A percentile compares a stretch with the other conserved stretches of the same genome.
phyloP scores from a whole-genome alignment of 2,329 filamentous ascomycete species.

The Colletotrichum melonis region DNA sequence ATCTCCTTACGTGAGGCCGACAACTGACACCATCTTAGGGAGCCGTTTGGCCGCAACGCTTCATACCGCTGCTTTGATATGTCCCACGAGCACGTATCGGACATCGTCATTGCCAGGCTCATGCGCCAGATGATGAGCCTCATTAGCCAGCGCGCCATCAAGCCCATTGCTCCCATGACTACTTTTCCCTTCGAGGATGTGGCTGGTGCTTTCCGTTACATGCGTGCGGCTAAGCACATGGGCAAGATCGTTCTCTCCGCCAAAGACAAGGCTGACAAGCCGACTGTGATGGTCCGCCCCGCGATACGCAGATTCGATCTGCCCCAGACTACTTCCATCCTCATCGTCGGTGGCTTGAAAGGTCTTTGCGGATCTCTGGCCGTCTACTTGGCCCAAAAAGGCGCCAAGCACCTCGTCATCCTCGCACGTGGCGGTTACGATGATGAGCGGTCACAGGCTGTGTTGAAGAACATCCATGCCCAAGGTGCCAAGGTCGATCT shows the following conservation, averaged over 20 bases:
- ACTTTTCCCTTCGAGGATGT: slow-evolving; percentile 24
- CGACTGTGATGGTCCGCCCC: not conserved
- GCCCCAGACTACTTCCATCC: slow-evolving; percentile 40
- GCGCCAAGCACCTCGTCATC: slow-evolving; percentile 46
- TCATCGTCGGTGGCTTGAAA: slow-evolving; percentile 51
- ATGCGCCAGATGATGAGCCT: slow-evolving; percentile 25
- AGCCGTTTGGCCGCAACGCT: too few relatives aligned
- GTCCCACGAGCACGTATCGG: not conserved
- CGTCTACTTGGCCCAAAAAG: slow-evolving; percentile 44
- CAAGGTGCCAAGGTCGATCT: slow-evolving; percentile 37
- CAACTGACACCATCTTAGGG: too few relatives aligned
- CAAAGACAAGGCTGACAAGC: not conserved
- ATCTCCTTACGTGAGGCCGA: too few relatives aligned
- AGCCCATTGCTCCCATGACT: not conserved
- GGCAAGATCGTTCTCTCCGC: slow-evolving; percentile 52
- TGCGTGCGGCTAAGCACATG: slow-evolving; percentile 56
- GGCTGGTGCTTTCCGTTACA: slow-evolving; percentile 50
- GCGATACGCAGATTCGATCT: not conserved
- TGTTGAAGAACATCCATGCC: slow-evolving; percentile 35
- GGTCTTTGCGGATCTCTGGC: slow-evolving; percentile 49
- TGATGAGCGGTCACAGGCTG: slow-evolving; percentile 41
- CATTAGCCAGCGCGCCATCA: not conserved
- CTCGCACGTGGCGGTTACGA: slow-evolving; percentile 43
- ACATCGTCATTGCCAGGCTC: slow-evolving; percentile 17
- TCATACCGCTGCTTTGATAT: not conserved